phyloP scores from a whole-genome alignment of 2,329 filamentous ascomycete species.

The Alternaria ventricosa region DNA sequence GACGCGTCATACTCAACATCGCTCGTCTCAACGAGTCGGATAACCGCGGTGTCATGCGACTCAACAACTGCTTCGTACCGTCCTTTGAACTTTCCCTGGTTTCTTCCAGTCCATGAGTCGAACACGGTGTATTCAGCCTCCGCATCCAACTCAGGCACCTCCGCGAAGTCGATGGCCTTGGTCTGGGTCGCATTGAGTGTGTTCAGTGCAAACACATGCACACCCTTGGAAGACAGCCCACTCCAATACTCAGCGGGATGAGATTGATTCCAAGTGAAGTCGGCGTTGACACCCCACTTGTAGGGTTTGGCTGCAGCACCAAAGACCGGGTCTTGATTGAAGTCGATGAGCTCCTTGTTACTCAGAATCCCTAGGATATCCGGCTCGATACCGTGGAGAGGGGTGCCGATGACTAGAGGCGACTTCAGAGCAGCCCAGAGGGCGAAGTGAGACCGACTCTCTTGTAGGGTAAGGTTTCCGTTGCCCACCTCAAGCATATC shows the following conservation, averaged over 20 bases:
- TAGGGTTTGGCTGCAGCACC: conserved; percentile 51
- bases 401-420: conserved; percentile 53
- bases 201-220: conserved; percentile 37
- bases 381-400: conserved; percentile 45
- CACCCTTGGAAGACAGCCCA: conserved; percentile 28
- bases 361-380: conserved; percentile 50
- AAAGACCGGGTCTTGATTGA: conserved; percentile 55
- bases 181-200: conserved; percentile 18
- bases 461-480: conserved; percentile 34
- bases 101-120: conserved; percentile 29
- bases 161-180: conserved; percentile 24
- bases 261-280: conserved; percentile 57
- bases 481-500: conserved; percentile 50
- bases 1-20: not conserved
- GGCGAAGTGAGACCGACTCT: conserved; percentile 49
- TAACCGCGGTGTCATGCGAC: conserved; percentile 1
- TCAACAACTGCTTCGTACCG: conserved; percentile 1
- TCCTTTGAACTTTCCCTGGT: conserved; percentile 1
- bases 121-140: conserved; percentile 18
- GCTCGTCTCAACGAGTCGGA: not conserved
- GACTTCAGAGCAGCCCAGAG: conserved; percentile 52
- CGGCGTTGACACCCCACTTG: conserved; percentile 58
- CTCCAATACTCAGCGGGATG: conserved; percentile 40
- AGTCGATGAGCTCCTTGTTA: conserved; percentile 51
- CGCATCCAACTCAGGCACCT: conserved; percentile 28